A percentile compares a stretch with the other conserved stretches of the same genome.
phyloP scores from a whole-genome alignment of 2,329 filamentous ascomycete genomes.

The Basipetospora chlamydospora region DNA sequence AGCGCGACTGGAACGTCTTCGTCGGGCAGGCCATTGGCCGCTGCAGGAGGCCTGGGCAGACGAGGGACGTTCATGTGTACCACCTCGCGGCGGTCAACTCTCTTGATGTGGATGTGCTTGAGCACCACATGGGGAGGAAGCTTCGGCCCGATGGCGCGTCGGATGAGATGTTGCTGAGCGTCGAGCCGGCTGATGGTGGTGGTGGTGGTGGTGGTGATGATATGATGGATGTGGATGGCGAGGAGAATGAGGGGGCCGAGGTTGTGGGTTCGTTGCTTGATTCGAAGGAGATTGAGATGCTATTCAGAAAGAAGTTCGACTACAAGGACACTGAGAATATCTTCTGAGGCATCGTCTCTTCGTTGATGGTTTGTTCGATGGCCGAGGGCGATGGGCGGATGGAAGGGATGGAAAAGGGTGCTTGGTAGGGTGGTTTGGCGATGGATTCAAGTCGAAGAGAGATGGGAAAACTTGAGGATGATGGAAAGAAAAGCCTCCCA shows the following conservation, averaged over 20 bases:
- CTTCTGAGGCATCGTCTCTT: neutral
- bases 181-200: neutral
- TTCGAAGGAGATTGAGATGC: neutral
- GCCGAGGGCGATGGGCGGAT: too few relatives aligned
- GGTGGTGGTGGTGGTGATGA: neutral
- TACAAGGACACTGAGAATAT: neutral
- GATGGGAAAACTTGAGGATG: too few relatives aligned
- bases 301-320: neutral
- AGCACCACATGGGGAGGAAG: slow-evolving; percentile 8
- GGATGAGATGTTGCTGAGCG: neutral
- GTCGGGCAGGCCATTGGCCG: slow-evolving; percentile 26
- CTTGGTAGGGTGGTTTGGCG: too few relatives aligned
- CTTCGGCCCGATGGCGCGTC: neutral
- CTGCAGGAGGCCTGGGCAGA: slow-evolving; percentile 24
- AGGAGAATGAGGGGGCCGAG: neutral
- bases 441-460: too few relatives aligned
- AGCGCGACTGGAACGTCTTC: slow-evolving; percentile 18
- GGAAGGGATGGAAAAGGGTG: too few relatives aligned
- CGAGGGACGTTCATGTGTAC: slow-evolving; percentile 21
- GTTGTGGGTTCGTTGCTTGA: neutral
- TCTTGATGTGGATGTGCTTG: slow-evolving; percentile 24
- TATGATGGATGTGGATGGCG: too few relatives aligned
- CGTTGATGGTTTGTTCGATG: too few relatives aligned
- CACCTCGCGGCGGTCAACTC: slow-evolving; percentile 23
- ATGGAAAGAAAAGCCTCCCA: too few relatives aligned